Percentiles rank a stretch among this genome's conserved stretches.
These are phyloP conservation scores for Epichloe festucae DNA, from an alignment of 2,329 filamentous ascomycete genomes.

Conservation along the genomic window DNA sequence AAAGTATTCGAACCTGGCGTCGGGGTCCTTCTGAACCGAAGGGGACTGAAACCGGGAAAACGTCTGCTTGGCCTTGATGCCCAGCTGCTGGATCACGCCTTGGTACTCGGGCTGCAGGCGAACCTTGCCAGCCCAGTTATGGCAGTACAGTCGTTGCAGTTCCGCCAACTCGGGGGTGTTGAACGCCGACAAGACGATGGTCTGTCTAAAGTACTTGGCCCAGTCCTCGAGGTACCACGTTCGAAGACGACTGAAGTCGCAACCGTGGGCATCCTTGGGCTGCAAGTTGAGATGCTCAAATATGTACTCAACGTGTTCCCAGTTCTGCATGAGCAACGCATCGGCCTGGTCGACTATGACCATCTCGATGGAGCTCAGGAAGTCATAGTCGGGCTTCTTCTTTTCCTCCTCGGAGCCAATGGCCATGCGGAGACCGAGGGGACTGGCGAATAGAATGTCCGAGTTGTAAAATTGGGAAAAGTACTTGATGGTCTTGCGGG, in stretches of 20 bases:
- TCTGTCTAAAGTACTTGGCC: constrained; percentile 71
- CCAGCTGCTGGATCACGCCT: constrained; percentile 61
- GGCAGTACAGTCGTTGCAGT: constrained; percentile 61
- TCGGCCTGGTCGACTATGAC: constrained; percentile 86
- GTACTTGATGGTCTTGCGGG: constrained; percentile 86
- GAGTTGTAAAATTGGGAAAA: constrained; percentile 94
- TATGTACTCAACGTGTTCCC: constrained; percentile 89
- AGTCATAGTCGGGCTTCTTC: constrained; percentile 64
- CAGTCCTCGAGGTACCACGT: constrained; percentile 88
- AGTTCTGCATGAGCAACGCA: constrained; percentile 93
- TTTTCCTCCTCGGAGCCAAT: constrained; percentile 64
- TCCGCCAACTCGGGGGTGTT: constrained; percentile 80
- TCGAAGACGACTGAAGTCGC: constrained; percentile 83
- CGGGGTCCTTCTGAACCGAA: constrained; percentile 63
- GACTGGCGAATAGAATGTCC: constrained; percentile 85
- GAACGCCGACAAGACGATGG: constrained; percentile 67
- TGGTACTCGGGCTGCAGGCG: constrained; percentile 59
- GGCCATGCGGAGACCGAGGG: constrained; percentile 77
- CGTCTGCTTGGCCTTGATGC: constrained; percentile 65
- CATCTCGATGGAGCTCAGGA: constrained; percentile 85
- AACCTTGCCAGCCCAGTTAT: constrained; percentile 68
- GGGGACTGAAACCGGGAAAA: constrained; percentile 74
- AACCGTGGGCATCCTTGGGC: constrained; percentile 79
- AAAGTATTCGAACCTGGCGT: constrained; percentile 86
- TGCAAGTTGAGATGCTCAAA: constrained; percentile 86